phyloP scores from a whole-genome alignment of 257 asterid genomes.

The Ajuga chamaepitys region DNA sequence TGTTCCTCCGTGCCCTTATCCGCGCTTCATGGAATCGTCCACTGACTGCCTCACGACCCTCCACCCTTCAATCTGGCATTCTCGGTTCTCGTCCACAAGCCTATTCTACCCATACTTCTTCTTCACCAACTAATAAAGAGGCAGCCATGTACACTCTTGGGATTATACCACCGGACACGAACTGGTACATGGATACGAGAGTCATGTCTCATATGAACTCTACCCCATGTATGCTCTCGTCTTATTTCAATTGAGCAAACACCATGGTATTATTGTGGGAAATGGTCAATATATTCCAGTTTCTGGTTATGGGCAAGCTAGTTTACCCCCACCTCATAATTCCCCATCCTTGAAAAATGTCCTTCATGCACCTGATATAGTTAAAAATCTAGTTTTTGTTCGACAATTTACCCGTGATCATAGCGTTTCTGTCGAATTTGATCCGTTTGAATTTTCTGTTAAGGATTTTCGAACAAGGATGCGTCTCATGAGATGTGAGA shows the following conservation, averaged over 20 bases:
- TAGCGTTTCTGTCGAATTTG: slow-evolving; percentile 3
- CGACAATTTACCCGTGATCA: not conserved
- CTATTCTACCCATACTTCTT: not conserved
- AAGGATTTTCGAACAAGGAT: too few species aligned
- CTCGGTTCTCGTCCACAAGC: not conserved
- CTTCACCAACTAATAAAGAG: not conserved
- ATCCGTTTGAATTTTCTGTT: too few species aligned
- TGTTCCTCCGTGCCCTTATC: too few species aligned
- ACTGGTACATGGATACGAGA: not conserved
- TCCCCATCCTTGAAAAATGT: not conserved
- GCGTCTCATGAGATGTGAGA: too few species aligned
- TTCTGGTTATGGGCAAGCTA: not conserved
- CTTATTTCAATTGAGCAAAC: not conserved
- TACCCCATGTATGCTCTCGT: not conserved
- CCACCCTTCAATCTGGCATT: not conserved
- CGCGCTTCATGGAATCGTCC: too few species aligned
- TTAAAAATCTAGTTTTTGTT: not conserved
- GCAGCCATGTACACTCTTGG: not conserved
- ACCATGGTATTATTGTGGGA: not conserved
- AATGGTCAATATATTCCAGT: not conserved
- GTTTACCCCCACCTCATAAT: not conserved
- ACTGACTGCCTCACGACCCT: not conserved
- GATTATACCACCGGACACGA: not conserved
- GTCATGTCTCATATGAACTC: not conserved
- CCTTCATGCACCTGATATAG: not conserved